Evolutionary conservation across 2,329 filamentous ascomycete genomes (phyloP), one percentile per base, ranked within the genome.

Genomic region (Trichoderma asperellum): DNA sequence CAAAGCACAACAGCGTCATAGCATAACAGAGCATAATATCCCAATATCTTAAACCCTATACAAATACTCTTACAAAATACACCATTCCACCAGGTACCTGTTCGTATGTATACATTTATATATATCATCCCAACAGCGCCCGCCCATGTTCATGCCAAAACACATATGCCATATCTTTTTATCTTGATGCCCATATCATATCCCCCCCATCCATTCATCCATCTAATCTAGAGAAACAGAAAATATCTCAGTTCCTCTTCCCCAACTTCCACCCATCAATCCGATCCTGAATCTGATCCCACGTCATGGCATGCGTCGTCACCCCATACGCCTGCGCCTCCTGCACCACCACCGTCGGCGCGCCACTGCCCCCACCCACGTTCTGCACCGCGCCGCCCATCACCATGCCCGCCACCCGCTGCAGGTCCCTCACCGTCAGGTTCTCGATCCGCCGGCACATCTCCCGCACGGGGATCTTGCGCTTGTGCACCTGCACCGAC

Each of bases 401-500:
- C 10, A 99, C 90, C 73, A 88, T 83, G 73, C 84, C 85, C 5
- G 96, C 96, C 4, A 98, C 95, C 60, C 93, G 86, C 37, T 93
- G 86, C 72, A 99, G 82, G 79, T 99, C 96, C 11, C 87, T 76
- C 0, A 97, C 88, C 0, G 92, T 96, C 68, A 99, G 83, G 6
- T 84, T 85, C 77, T 97, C 92, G 73, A 99, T 99, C 77, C 90
- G 89, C 62, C 83, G 84, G 77, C 95, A 97, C 95, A 99, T 98
- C 78, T 98, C 94, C 73, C 89, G 88, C 8, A 97, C 94, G 1
- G 95, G 92, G 7, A 98, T 88, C 83, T 97, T 97, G 73, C 89
- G 88, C 27, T 95, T 96, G 78, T 98, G 94, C n/a, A 97, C 93
- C 83, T 98, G 96, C 12, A 99, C 93, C 79, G 97, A 95, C 72